Evolutionary conservation across 202 grass and related monocot genomes (phyloP).

Genomic region (Bolboschoenoplectus hybrid): DNA sequence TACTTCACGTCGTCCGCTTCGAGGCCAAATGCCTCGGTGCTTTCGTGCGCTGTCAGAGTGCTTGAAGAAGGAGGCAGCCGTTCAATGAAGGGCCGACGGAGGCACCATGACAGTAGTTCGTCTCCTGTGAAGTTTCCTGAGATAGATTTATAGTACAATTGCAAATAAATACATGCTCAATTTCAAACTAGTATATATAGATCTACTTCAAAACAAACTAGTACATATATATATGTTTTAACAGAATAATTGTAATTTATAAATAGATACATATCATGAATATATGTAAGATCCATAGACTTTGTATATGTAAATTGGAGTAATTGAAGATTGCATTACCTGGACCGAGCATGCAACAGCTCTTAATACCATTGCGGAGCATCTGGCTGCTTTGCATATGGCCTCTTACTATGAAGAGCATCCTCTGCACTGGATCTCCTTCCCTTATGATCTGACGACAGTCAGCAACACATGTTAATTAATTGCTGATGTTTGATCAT

Average conservation of each 20-base stretch:
- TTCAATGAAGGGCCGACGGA: slow-evolving; percentile 73
- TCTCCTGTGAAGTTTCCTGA: slow-evolving; percentile 75
- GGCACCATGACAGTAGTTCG: slow-evolving; percentile 91
- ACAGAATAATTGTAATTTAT: not conserved
- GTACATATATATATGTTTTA: no score
- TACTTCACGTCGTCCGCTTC: slow-evolving; percentile 79
- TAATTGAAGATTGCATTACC: slow-evolving; percentile 27
- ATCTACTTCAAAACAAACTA: no score
- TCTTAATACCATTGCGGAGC: slow-evolving; percentile 60
- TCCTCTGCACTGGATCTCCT: slow-evolving; percentile 68
- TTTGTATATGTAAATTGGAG: not conserved
- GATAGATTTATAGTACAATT: not conserved
- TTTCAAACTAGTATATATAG: not conserved
- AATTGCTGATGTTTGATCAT: not conserved
- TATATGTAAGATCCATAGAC: not conserved
- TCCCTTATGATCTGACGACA: slow-evolving; percentile 60
- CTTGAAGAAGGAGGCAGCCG: slow-evolving; percentile 70
- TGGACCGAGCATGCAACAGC: slow-evolving; percentile 80
- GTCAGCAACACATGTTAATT: slow-evolving; percentile 1
- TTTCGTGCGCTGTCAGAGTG: slow-evolving; percentile 69
- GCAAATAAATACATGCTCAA: not conserved
- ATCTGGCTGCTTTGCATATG: slow-evolving; percentile 72
- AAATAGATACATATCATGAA: not conserved
- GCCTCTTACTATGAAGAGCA: slow-evolving; percentile 82
- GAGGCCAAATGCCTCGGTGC: slow-evolving; percentile 74